Base-by-base conservation (phyloP, 441 rosid species). In the Gossypium gossypioides region DNA sequence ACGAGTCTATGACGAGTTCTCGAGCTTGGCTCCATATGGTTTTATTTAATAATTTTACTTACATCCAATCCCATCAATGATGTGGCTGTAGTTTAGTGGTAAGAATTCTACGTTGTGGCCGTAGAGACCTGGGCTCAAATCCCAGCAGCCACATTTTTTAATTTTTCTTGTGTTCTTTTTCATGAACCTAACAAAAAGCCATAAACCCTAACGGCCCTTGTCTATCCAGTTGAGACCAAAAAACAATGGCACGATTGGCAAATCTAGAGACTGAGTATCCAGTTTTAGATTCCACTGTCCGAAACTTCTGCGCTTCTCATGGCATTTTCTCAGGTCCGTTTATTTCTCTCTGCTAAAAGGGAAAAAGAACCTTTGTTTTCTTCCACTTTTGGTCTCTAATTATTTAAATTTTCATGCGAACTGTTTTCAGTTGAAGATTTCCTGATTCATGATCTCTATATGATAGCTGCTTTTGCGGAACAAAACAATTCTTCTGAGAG, bases 81-180 rank as follows among this genome's bases (percentile, higher is more conserved):
- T 4, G 54, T 48, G 54, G 15, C 82, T 84, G 88, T 83, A 86
- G 86, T 86, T 86, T 83, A 83, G 88, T 83, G 88, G 86, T 84
- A 16, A 84, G 88, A 84, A 80, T 81, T 83, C 84, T 77, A 81
- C 86, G 88, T 84, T 84, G 83, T 82, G 83, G 84, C 82, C 83
- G 86, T 80, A 66, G 75, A 79, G 77, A 73, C 80, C 86, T 77
- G 86, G 87, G 87, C 86, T 84, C 84, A 84, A 84, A 81, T 83
- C 83, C 87, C 86, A 81, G 88, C 88, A 80, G 88, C 83, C 90
- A 83, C 86, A 84, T 48, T n/a, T n/a, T 37, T 37, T 7, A 1
- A 37, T n/a, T 48, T 48, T 13, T n/a, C 18, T n/a, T 1, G 0
- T 12, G 6, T 57, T 22, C 29, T 24, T 57, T 24, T 57, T 12